Percentiles rank a stretch among this genome's conserved stretches.
Conservation (phyloP, 1,284 basidiomycete genomes). For the Psilocybe mexicana region DNA sequence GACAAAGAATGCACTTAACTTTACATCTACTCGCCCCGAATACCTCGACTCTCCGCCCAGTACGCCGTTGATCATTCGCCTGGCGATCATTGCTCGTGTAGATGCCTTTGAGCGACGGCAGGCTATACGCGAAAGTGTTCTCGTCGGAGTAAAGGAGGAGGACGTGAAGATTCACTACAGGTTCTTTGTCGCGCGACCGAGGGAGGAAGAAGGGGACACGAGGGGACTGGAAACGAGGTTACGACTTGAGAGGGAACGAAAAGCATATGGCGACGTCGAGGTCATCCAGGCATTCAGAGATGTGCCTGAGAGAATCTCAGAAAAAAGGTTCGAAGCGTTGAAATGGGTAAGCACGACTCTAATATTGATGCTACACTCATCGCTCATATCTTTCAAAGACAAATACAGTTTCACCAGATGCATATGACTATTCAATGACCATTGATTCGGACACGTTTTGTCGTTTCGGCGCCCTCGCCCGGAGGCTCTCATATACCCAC, state of each 20-base stretch:
- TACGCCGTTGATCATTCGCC: not conserved
- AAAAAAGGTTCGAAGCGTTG: constrained; percentile 9
- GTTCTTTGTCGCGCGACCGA: constrained; percentile 8
- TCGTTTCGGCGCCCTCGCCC: constrained; percentile 5
- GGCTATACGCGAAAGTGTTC: not conserved
- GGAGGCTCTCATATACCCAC: not conserved
- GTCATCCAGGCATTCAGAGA: constrained; percentile 4
- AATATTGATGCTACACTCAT: not conserved
- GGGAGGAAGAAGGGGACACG: not conserved
- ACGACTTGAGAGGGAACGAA: constrained; percentile 1
- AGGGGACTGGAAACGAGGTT: not conserved
- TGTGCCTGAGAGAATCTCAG: constrained; percentile 5
- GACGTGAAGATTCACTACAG: constrained; percentile 5
- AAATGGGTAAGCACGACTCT: constrained; percentile 10
- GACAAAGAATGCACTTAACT: not conserved
- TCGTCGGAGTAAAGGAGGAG: not conserved
- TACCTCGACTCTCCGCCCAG: not conserved
- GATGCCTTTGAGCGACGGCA: constrained; percentile 1
- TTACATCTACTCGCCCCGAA: not conserved
- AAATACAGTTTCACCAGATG: constrained; percentile 1
- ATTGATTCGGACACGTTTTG: constrained; percentile 11
- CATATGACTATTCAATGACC: constrained; percentile 14
- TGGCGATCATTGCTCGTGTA: constrained; percentile 1
- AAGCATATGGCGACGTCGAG: constrained; percentile 3
- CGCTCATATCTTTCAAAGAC: not conserved